Conservation (phyloP, 768 basidiomycete species). For the Dioszegia aurantiaca region DNA sequence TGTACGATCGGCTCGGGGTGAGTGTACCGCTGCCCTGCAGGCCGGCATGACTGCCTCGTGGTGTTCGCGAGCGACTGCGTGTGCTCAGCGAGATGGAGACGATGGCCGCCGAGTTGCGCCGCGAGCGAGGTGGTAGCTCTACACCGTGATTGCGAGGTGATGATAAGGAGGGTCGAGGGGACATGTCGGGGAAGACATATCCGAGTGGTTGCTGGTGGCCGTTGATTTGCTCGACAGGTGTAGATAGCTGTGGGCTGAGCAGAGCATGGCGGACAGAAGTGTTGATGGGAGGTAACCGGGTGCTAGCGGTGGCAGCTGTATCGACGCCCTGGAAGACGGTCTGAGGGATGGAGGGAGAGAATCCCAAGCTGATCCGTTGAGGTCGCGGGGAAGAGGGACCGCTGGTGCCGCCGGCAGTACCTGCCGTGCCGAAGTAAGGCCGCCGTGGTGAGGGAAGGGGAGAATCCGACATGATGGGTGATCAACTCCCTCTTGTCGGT, state of each 20-base stretch:
- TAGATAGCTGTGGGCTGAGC: constrained; percentile 2
- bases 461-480: constrained; percentile 9
- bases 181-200: constrained; percentile 11
- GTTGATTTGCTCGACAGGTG: constrained; percentile 4
- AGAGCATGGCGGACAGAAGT: constrained; percentile 18
- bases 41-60: constrained; percentile 28
- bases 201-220: background rate
- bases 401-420: background rate
- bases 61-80: constrained; percentile 39
- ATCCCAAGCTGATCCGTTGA: constrained; percentile 24
- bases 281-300: constrained; percentile 18
- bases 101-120: constrained; percentile 44
- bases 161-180: constrained; percentile 8
- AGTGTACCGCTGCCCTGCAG: constrained; percentile 33
- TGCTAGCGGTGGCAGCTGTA: constrained; percentile 13
- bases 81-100: constrained; percentile 42
- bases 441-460: constrained; percentile 8
- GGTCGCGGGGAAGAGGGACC: constrained; percentile 35
- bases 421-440: background rate
- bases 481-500: constrained; percentile 8
- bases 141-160: constrained; percentile 6
- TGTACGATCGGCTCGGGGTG: constrained; percentile 34
- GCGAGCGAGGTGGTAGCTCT: constrained; percentile 14
- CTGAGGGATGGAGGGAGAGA: constrained; percentile 20
- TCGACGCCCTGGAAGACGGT: constrained; percentile 10